Conservation (phyloP, 768 basidiomycete species). For the Naematelia encephala region DNA sequence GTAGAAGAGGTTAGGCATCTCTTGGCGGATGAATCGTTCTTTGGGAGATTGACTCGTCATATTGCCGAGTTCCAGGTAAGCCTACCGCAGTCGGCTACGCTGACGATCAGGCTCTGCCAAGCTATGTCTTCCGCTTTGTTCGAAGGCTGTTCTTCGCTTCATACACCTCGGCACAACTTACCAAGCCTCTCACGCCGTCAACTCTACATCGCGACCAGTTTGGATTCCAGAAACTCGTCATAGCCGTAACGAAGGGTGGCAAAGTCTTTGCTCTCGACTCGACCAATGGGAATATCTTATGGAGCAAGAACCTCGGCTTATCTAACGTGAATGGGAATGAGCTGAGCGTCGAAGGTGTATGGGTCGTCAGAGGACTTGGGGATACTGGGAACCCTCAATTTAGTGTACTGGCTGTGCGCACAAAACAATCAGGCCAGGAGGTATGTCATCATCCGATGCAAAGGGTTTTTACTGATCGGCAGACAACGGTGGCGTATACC, state of each 20-base stretch:
- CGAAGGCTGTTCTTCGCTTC: constrained; percentile 61
- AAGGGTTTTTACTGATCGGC: neutral
- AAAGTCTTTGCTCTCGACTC: constrained; percentile 81
- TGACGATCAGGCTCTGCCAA: constrained; percentile 62
- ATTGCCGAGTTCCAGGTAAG: constrained; percentile 43
- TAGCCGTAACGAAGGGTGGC: constrained; percentile 66
- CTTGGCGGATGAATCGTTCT: constrained; percentile 44
- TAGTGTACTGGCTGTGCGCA: constrained; percentile 31
- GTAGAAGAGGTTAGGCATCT: constrained; percentile 45
- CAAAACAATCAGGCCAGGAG: constrained; percentile 25
- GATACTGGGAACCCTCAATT: constrained; percentile 33
- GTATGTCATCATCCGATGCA: neutral
- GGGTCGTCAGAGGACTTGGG: constrained; percentile 37
- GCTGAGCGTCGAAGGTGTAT: constrained; percentile 37
- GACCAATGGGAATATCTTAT: constrained; percentile 69
- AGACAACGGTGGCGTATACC: constrained; percentile 44
- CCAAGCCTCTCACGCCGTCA: constrained; percentile 48
- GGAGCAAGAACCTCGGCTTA: constrained; percentile 73
- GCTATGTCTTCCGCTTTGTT: constrained; percentile 64
- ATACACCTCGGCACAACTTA: constrained; percentile 37
- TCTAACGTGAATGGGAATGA: constrained; percentile 58
- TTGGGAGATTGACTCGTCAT: constrained; percentile 37
- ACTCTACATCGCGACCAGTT: constrained; percentile 67
- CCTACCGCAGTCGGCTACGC: neutral
- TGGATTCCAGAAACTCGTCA: constrained; percentile 79